Conservation (phyloP, 106 monocot species). For the Allium fistulosum region DNA sequence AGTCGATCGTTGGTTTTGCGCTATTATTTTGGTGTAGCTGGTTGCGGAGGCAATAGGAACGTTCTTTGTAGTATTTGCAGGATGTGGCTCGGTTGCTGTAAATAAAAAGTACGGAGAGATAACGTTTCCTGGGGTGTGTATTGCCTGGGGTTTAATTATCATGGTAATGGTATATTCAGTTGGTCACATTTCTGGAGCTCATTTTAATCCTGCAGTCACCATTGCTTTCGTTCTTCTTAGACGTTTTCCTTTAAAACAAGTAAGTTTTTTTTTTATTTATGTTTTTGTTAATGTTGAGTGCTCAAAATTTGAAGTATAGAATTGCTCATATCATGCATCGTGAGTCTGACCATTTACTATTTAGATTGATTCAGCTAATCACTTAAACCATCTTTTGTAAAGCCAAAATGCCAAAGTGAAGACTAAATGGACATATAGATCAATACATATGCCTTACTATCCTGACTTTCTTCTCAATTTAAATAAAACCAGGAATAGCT, state of each 20-base stretch:
- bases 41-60: constrained; percentile 17
- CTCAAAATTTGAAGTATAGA: neutral
- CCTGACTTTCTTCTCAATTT: no score
- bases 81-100: constrained; percentile 19
- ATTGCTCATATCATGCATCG: no score
- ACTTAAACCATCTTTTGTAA: no score
- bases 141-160: constrained; percentile 15
- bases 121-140: constrained; percentile 18
- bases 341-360: no score
- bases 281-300: neutral
- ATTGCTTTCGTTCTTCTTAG: constrained; percentile 10
- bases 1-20: neutral
- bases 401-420: no score
- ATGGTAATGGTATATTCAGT: constrained; percentile 29
- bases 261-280: neutral
- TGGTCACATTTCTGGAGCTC: constrained; percentile 21
- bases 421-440: no score
- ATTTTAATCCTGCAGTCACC: constrained; percentile 23
- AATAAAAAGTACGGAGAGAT: constrained; percentile 17
- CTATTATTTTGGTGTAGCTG: neutral
- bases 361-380: no score
- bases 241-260: constrained; percentile 9
- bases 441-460: no score
- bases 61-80: constrained; percentile 19
- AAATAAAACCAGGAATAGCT: no score